A percentile compares a stretch with the other conserved stretches of the same genome.
Conservation (phyloP, 495 filamentous ascomycete species). For the Alectoria sarmentosa region DNA sequence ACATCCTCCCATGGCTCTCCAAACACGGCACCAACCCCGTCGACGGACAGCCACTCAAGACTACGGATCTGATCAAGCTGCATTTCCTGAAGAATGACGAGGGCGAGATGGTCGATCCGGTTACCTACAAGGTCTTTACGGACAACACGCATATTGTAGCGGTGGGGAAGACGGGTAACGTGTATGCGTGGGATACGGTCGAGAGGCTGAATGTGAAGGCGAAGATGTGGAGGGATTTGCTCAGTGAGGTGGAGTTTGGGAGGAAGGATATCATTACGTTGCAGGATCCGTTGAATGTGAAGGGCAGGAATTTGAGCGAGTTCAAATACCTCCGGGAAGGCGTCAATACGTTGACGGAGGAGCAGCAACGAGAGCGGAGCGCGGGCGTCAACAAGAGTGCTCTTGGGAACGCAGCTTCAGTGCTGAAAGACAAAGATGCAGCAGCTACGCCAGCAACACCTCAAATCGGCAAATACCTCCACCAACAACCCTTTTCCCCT, state of each 20-base stretch:
- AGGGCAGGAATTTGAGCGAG: conserved; percentile 70
- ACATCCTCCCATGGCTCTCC: conserved; percentile 85
- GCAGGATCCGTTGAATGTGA: conserved; percentile 92
- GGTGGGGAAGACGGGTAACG: conserved; percentile 81
- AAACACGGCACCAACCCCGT: conserved; percentile 90
- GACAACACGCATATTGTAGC: conserved; percentile 97
- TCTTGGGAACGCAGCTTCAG: conserved; percentile 75
- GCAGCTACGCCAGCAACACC: conserved; percentile 11
- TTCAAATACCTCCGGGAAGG: conserved; percentile 92
- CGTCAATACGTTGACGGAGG: conserved; percentile 56
- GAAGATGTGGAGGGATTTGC: conserved; percentile 91
- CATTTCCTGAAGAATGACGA: conserved; percentile 89
- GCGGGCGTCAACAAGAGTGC: conserved; percentile 67
- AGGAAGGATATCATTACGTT: conserved; percentile 93
- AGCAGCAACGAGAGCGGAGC: conserved; percentile 51
- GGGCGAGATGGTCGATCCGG: conserved; percentile 89
- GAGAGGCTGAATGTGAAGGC: conserved; percentile 95
- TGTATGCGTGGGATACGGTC: conserved; percentile 92
- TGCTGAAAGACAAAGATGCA: conserved; percentile 85
- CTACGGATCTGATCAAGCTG: conserved; percentile 81
- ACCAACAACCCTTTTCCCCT: conserved; percentile 26
- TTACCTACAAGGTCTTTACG: conserved; percentile 94
- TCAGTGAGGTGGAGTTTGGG: conserved; percentile 80
- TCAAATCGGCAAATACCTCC: conserved; percentile 24
- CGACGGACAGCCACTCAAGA: conserved; percentile 67